phyloP scores from a whole-genome alignment of 106 monocot genomes.

The Acorus calamus region DNA sequence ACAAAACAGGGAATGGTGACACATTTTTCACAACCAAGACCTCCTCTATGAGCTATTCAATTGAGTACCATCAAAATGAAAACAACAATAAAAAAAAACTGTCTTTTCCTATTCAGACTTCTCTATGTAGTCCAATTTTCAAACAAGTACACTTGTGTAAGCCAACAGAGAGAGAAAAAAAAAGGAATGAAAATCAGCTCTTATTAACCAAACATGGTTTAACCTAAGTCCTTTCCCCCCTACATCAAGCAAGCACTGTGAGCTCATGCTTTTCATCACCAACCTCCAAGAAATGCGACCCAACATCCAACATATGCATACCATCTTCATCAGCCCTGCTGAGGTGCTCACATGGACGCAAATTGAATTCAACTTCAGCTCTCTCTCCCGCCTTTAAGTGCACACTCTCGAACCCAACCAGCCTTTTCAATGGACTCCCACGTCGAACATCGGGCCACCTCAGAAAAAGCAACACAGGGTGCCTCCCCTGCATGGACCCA shows the following conservation, averaged over 20 bases:
- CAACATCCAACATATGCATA: conserved; percentile 41
- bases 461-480: conserved; percentile 60
- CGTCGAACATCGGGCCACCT: conserved; percentile 4
- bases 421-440: conserved; percentile 40
- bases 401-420: conserved; percentile 62
- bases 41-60: no score
- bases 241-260: conserved; percentile 16
- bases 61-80: no score
- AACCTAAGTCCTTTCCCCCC: no score
- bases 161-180: no score
- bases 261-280: conserved; percentile 44
- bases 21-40: no score
- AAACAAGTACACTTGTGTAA: no score
- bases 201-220: no score
- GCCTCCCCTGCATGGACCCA: conserved; percentile 59
- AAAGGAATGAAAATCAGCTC: no score
- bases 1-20: no score
- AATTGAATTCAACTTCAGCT: conserved; percentile 30
- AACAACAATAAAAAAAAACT: no score
- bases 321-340: conserved; percentile 40
- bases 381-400: conserved; percentile 30
- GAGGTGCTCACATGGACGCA: conserved; percentile 64
- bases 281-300: conserved; percentile 54
- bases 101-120: no score
- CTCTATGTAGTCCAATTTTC: no score